A percentile compares a stretch with the other conserved stretches of the same genome.
Evolutionary conservation across 2,329 filamentous ascomycete species (phyloP).

Genomic region (Aspergillus ruber): DNA sequence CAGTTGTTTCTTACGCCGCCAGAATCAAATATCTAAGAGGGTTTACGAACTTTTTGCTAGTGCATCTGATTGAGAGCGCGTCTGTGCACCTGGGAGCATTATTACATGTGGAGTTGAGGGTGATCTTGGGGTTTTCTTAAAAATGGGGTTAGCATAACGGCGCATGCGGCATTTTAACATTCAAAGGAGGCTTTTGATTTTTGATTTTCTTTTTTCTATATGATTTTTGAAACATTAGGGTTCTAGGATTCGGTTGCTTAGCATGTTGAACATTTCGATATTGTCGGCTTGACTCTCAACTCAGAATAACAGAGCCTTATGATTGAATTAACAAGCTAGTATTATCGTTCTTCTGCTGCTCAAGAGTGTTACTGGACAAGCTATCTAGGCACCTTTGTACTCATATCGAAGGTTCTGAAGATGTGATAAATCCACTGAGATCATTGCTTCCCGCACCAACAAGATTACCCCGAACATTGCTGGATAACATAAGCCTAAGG

Average conservation of each 20-base stretch:
- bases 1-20: conserved; percentile 8
- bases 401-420: conserved; percentile 36
- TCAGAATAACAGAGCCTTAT: no score
- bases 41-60: not conserved
- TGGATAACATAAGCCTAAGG: conserved; percentile 15
- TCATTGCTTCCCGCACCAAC: conserved; percentile 29
- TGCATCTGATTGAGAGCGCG: not conserved
- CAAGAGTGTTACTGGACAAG: no score
- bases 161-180: no score
- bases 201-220: no score
- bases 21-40: conserved; percentile 1
- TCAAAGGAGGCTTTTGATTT: no score
- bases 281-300: no score
- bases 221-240: no score
- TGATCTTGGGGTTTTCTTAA: not conserved
- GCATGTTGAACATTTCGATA: no score
- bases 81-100: not conserved
- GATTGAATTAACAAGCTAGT: no score
- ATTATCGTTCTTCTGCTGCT: no score
- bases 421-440: conserved; percentile 32
- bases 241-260: no score
- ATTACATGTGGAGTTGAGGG: no score
- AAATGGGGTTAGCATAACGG: not conserved
- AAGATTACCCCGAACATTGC: conserved; percentile 27
- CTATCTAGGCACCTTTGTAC: conserved; percentile 34